Base-by-base conservation (phyloP, 306 rosid genomes). In the Vachellia pachyceras region DNA sequence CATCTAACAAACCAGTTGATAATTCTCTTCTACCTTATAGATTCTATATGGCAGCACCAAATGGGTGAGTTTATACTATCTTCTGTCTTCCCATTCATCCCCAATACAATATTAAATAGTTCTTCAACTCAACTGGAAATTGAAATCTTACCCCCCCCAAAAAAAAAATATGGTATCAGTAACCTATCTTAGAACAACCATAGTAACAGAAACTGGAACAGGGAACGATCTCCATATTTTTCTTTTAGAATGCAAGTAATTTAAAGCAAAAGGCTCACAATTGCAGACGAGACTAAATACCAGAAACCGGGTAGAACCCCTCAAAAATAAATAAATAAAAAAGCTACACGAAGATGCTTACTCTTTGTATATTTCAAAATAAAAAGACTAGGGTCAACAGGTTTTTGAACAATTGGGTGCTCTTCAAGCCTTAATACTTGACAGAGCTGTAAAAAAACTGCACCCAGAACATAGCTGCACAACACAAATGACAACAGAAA, bases 381-480 rank as follows among this genome's bases (percentile, higher is more conserved):
- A 75, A 88, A 94, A 54, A 92, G 94, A 74, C 94, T 86, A 35
- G 98, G 98, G 89, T 94, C 98, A 78, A 94, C 85, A 45, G 92
- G 95, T 77, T 86, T 91, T 74, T 86, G 88, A 83, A 90, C 87
- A 66, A 90, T 86, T 44, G 91, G 90, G 70, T 89, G 97, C 86
- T 94, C 89, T 37, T 73, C 87, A 45, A 90, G 92, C 80, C 90
- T 90, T 73, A 91, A 78, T 45, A 89, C 84, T 89, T 88, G 79
- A 82, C 95, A 94, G 50, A 91, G 98, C 88, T 94, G 97, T 88
- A 94, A 84, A 85, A 90, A 94, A 42, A 88, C 95, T 57, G 90
- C 90, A 42, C 97, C 98, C 11, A 94, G 90, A 69, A 81, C 89
- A 69, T 94, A 94, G 65, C 98, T 94, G 85, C 90, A 82, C 47